These are phyloP conservation scores for Sordariomycetes sp. DNA, from an alignment of 2,329 filamentous ascomycete species.

Conservation along the genomic window DNA sequence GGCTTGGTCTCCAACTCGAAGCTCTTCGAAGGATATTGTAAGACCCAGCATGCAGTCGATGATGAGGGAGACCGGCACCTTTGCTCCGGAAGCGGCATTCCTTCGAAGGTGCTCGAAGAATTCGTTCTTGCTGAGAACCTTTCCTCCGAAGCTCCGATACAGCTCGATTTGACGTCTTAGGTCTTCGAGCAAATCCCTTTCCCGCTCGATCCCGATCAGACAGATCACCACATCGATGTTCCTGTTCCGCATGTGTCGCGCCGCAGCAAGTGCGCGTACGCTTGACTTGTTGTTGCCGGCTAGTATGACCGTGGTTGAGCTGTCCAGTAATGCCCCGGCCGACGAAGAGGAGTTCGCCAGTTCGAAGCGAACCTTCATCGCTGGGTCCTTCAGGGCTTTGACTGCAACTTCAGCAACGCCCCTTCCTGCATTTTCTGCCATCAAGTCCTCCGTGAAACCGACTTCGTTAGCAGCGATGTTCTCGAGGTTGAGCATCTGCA, in stretches of 20 bases:
- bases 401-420: constrained; percentile 81
- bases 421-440: constrained; percentile 84
- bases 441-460: constrained; percentile 78
- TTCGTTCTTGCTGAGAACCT: constrained; percentile 52
- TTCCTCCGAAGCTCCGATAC: constrained; percentile 75
- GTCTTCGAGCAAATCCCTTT: constrained; percentile 70
- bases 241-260: constrained; percentile 77
- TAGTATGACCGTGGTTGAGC: constrained; percentile 57
- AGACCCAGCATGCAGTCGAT: constrained; percentile 84
- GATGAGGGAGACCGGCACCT: constrained; percentile 63
- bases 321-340: constrained; percentile 17
- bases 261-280: constrained; percentile 74
- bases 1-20: constrained; percentile 73
- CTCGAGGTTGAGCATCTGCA: constrained; percentile 88
- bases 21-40: constrained; percentile 80
- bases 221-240: constrained; percentile 74
- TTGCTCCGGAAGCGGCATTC: constrained; percentile 25
- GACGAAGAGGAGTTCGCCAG: constrained; percentile 29
- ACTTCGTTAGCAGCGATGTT: constrained; percentile 83
- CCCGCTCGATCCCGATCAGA: constrained; percentile 75
- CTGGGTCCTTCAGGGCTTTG: constrained; percentile 54
- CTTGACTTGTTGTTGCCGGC: constrained; percentile 93
- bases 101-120: constrained; percentile 52
- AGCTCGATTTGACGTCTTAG: constrained; percentile 75
- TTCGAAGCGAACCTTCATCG: constrained; percentile 42